Conservation (phyloP, 2,329 filamentous ascomycete species). For the Harringtonia aguacate region DNA sequence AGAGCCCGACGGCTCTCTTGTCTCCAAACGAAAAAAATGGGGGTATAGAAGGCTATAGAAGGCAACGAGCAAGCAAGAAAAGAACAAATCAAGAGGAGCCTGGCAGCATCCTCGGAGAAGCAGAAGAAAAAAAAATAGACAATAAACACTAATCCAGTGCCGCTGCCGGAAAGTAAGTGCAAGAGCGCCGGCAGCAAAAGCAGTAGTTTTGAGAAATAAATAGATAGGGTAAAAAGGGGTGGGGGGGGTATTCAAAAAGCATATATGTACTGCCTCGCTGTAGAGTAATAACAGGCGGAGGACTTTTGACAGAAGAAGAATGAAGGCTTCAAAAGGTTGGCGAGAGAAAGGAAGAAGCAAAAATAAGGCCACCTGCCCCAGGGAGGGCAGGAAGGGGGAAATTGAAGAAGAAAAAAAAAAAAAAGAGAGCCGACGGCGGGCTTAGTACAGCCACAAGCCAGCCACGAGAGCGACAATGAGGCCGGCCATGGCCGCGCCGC, state of each 20-base stretch:
- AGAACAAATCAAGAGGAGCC: too few species aligned
- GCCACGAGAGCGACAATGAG: slow-evolving; percentile 46
- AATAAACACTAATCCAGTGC: slow-evolving; percentile 4
- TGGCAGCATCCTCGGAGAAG: too few species aligned
- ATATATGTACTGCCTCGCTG: neutral
- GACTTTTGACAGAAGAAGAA: neutral
- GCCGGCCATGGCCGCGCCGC: slow-evolving; percentile 39
- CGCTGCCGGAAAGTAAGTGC: neutral
- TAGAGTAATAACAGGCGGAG: neutral
- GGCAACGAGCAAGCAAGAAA: neutral
- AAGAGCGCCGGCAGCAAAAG: neutral
- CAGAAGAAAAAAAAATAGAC: neutral
- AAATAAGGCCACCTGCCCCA: too few species aligned
- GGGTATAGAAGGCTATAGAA: neutral
- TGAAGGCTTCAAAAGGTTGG: neutral
- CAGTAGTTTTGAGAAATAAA: neutral
- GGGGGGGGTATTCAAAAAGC: neutral
- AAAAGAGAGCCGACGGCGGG: neutral
- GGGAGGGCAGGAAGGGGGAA: neutral
- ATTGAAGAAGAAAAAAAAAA: slow-evolving; percentile 14
- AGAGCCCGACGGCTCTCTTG: neutral
- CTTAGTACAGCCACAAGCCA: slow-evolving; percentile 35
- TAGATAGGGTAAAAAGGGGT: slow-evolving; percentile 1
- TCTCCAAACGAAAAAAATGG: neutral
- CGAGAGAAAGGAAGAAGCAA: slow-evolving; percentile 2